phyloP scores from a whole-genome alignment of 108 stramenopile species.

The Skeletonema menzelii region DNA sequence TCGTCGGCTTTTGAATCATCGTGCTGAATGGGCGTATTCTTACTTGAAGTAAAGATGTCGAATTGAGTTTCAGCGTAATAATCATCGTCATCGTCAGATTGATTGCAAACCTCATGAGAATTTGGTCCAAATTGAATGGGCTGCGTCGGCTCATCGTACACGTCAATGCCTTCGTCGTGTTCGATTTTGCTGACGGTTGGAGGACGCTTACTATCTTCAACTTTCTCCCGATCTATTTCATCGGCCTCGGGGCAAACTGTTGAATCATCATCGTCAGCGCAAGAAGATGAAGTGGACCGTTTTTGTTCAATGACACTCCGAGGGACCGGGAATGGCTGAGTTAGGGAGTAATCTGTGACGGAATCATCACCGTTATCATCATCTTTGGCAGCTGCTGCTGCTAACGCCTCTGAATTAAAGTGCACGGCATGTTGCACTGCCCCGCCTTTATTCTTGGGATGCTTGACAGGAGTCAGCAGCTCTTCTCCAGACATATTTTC shows the following conservation, averaged over 20 bases:
- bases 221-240: background rate
- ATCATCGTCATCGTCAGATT: constrained; percentile 4
- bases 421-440: background rate
- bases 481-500: constrained; percentile 3
- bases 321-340: constrained; percentile 12
- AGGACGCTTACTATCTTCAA: background rate
- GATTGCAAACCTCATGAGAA: background rate
- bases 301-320: background rate
- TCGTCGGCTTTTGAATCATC: background rate
- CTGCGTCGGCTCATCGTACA: background rate
- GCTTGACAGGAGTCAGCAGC: background rate
- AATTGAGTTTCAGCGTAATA: constrained; percentile 23
- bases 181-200: background rate
- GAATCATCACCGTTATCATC: constrained; percentile 4
- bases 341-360: constrained; percentile 5
- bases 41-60: background rate
- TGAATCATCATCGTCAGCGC: constrained; percentile 2
- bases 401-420: background rate
- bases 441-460: background rate
- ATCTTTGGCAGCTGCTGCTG: background rate
- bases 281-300: background rate
- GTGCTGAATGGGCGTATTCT: background rate
- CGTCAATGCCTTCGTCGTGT: background rate
- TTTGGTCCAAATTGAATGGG: background rate
- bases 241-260: background rate